Conservation (phyloP, 164 flowering plant genomes). For the Kingdonia uniflora region DNA sequence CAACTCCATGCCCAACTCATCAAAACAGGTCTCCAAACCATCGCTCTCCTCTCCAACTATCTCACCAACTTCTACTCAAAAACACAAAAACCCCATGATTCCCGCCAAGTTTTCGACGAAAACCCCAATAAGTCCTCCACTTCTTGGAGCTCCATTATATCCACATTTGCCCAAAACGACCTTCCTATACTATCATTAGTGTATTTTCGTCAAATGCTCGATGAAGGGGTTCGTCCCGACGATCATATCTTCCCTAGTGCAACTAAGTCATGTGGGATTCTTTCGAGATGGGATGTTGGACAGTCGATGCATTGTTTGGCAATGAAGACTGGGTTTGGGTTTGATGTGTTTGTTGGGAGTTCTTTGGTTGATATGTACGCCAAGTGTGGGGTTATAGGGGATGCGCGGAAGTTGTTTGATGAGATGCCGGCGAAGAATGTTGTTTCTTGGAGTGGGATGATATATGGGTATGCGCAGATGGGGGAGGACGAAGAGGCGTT, state of each 20-base stretch:
- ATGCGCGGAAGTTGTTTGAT: conserved; percentile 38
- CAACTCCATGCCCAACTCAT: conserved; percentile 67
- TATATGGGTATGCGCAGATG: conserved; percentile 61
- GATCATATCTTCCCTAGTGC: conserved; percentile 64
- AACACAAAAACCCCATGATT: conserved; percentile 39
- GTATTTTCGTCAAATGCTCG: conserved; percentile 48
- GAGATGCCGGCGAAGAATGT: conserved; percentile 65
- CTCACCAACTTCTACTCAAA: conserved; percentile 88
- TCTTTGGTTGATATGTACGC: conserved; percentile 86
- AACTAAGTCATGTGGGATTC: conserved; percentile 50
- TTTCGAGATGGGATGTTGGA: conserved; percentile 35
- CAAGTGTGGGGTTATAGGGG: conserved; percentile 46
- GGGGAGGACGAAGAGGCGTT: conserved; percentile 78
- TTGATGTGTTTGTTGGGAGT: conserved; percentile 74
- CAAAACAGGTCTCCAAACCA: conserved; percentile 42
- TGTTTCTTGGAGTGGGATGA: conserved; percentile 96
- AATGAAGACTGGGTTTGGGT: conserved; percentile 46
- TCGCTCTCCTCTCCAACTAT: conserved; percentile 55
- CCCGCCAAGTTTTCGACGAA: conserved; percentile 55
- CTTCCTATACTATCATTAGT: conserved; percentile 50
- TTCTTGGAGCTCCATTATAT: conserved; percentile 82
- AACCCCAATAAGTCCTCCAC: conserved; percentile 29
- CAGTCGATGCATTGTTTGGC: conserved; percentile 45
- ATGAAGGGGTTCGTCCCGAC: conserved; percentile 31
- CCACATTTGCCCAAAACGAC: conserved; percentile 74